phyloP scores from a whole-genome alignment of 116 monocot species.

The Thalassia testudinum region DNA sequence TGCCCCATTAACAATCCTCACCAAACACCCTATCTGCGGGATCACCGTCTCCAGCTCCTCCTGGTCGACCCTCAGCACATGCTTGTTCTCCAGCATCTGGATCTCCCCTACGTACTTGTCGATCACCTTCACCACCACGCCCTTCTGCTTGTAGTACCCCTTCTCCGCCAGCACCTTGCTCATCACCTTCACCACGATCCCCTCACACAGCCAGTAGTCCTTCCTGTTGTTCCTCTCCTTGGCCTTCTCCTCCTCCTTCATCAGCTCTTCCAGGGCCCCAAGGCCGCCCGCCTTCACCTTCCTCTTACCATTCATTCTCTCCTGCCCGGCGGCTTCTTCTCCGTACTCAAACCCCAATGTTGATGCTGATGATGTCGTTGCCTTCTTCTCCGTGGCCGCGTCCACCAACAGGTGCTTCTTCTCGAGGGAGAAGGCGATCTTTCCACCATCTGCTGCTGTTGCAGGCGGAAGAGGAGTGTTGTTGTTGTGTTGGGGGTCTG shows the following conservation, averaged over 20 bases:
- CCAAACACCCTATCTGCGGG: conserved; percentile 73
- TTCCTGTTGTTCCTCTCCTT: conserved; percentile 86
- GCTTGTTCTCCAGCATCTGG: conserved; percentile 88
- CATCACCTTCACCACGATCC: conserved; percentile 90
- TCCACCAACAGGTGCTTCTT: no score
- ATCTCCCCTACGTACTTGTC: conserved; percentile 87
- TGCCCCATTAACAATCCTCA: conserved; percentile 92
- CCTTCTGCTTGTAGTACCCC: no score
- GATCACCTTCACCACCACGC: conserved; percentile 67
- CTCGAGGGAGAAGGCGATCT: conserved; percentile 45
- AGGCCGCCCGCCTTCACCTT: conserved; percentile 1
- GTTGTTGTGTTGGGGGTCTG: no score
- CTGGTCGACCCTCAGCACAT: conserved; percentile 73
- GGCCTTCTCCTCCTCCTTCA: conserved; percentile 87
- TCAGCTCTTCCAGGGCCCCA: conserved; percentile 54
- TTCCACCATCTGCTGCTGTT: no score
- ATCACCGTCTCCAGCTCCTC: conserved; percentile 90
- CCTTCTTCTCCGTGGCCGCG: no score
- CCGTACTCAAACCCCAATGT: conserved; percentile 21
- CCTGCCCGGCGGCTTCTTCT: no score
- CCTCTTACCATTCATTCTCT: conserved; percentile 21
- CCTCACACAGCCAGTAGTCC: no score
- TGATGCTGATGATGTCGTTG: neutral
- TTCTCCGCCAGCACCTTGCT: conserved; percentile 63
- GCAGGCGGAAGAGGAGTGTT: no score